Conservation (phyloP, 768 basidiomycete genomes). For the Gloeopeniophorella convolvens region DNA sequence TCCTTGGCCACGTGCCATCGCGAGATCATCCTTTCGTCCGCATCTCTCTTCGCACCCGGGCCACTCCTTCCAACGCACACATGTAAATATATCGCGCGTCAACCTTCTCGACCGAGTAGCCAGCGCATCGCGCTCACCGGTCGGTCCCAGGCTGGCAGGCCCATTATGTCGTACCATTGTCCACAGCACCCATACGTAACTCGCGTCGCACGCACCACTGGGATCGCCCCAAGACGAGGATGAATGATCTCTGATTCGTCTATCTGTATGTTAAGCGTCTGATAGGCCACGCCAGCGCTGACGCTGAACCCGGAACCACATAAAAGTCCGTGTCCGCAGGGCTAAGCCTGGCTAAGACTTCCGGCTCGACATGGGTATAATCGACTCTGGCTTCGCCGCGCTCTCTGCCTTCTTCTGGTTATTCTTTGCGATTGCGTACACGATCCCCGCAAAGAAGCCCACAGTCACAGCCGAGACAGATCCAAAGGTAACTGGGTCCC, state of each 20-base stretch:
- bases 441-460: constrained; percentile 86
- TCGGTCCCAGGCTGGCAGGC: not conserved
- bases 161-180: not conserved
- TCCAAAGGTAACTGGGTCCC: constrained; percentile 80
- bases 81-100: too few species aligned
- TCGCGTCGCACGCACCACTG: constrained; percentile 3
- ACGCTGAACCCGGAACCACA: not conserved
- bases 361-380: constrained; percentile 60
- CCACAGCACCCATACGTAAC: not conserved
- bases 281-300: not conserved
- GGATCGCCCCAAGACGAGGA: not conserved
- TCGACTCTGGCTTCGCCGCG: constrained; percentile 40
- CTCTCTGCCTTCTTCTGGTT: constrained; percentile 78
- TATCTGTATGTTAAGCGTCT: constrained; percentile 9
- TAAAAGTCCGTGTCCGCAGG: constrained; percentile 4
- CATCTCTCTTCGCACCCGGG: too few species aligned
- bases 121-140: constrained; percentile 1
- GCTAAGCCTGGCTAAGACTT: constrained; percentile 31
- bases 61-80: too few species aligned
- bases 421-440: constrained; percentile 93
- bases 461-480: constrained; percentile 82
- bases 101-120: not conserved
- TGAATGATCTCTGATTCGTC: constrained; percentile 11
- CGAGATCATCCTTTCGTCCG: not conserved
- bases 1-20: not conserved